A percentile compares a stretch with the other conserved stretches of the same genome.
phyloP scores from a whole-genome alignment of 2,329 filamentous ascomycete genomes.

The Ophiocordyceps unilateralis region DNA sequence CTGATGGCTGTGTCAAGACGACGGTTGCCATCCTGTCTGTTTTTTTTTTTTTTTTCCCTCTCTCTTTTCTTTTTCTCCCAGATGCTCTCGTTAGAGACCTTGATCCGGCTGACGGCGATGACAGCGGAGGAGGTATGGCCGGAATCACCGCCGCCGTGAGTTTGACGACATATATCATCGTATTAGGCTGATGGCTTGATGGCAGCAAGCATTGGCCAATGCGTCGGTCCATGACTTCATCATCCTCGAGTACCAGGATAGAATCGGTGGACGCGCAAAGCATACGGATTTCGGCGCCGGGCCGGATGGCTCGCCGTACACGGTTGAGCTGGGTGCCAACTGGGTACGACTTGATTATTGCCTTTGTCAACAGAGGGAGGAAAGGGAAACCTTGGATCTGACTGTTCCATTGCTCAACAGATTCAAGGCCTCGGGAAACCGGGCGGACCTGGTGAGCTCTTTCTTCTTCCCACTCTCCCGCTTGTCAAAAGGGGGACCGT shows the following conservation, averaged over 20 bases:
- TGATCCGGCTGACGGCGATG: background rate
- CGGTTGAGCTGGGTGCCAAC: conserved; percentile 49
- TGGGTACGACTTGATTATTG: conserved; percentile 27
- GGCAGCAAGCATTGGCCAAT: conserved; percentile 42
- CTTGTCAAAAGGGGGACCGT: too few species aligned
- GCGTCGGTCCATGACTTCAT: conserved; percentile 45
- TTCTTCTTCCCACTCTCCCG: background rate
- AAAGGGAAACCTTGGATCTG: background rate
- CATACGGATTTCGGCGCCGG: conserved; percentile 37
- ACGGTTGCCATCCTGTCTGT: conserved; percentile 14
- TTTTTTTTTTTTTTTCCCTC: too few species aligned
- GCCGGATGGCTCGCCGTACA: conserved; percentile 32
- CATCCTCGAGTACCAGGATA: conserved; percentile 44
- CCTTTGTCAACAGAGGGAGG: too few species aligned
- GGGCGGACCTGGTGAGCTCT: conserved; percentile 9
- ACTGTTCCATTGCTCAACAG: background rate
- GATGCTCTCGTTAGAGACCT: background rate
- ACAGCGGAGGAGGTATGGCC: conserved; percentile 38
- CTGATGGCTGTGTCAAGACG: conserved; percentile 10
- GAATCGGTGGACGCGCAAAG: conserved; percentile 44
- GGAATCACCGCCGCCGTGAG: conserved; percentile 40
- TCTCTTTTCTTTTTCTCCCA: too few species aligned
- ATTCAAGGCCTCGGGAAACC: conserved; percentile 8
- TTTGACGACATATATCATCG: background rate
- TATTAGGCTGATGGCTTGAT: background rate